phyloP scores from a whole-genome alignment of 2,329 filamentous ascomycete species.

The Annulohypoxylon truncatum region DNA sequence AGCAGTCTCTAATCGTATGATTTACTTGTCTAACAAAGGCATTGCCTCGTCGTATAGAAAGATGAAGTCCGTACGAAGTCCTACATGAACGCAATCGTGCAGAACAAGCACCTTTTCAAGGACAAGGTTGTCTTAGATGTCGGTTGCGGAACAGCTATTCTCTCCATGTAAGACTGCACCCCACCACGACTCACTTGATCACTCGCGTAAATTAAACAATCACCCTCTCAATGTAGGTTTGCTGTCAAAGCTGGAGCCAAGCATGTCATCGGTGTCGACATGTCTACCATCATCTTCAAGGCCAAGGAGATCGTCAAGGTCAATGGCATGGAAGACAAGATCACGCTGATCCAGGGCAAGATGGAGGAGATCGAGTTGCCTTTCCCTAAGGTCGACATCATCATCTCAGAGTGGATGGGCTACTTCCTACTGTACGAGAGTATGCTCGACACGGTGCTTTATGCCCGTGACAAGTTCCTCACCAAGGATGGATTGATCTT shows the following conservation, averaged over 20 bases:
- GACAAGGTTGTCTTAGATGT: constrained; percentile 90
- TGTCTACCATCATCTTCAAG: constrained; percentile 99
- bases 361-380: constrained; percentile 98
- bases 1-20: constrained; percentile 17
- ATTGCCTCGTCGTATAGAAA: constrained; percentile 70
- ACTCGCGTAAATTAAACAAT: constrained; percentile 17
- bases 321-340: constrained; percentile 95
- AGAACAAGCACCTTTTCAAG: constrained; percentile 95
- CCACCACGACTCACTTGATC: constrained; percentile 1
- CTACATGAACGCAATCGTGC: constrained; percentile 97
- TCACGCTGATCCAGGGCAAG: constrained; percentile 97
- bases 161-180: constrained; percentile 83
- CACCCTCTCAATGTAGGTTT: constrained; percentile 73
- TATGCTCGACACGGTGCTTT: constrained; percentile 98
- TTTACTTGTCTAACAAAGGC: constrained; percentile 42
- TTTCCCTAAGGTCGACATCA: constrained; percentile 97
- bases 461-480: constrained; percentile 93
- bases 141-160: constrained; percentile 95
- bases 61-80: constrained; percentile 97
- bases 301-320: constrained; percentile 91
- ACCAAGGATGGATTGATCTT: constrained; percentile 91
- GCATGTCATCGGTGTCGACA: constrained; percentile 98
- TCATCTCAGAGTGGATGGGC: constrained; percentile 99
- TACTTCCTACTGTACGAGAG: constrained; percentile 99
- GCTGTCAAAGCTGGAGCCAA: constrained; percentile 95